Evolutionary conservation across 805 yeast genomes (phyloP).

Genomic region (Metschnikowia rubicola): DNA sequence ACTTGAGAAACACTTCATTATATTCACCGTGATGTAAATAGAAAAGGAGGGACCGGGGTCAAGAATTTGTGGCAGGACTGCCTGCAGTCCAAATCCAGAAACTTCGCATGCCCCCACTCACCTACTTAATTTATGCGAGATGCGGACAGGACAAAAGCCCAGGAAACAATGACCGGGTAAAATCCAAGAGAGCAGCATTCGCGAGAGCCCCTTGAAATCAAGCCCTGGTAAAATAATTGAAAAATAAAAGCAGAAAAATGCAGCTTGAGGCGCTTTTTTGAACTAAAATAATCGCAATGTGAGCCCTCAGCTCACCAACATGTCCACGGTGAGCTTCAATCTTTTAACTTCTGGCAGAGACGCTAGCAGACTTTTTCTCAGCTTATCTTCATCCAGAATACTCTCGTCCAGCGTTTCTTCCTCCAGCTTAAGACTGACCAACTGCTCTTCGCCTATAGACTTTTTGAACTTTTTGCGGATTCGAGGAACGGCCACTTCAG

Average conservation of each 20-base stretch:
- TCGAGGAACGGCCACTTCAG: conserved; percentile 41
- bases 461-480: conserved; percentile 37
- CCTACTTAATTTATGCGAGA: background rate
- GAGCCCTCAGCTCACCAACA: conserved; percentile 35
- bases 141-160: background rate
- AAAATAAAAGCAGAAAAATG: too few relatives aligned
- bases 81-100: background rate
- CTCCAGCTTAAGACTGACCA: conserved; percentile 10
- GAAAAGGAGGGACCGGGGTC: too few relatives aligned
- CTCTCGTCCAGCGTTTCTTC: background rate
- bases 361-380: conserved; percentile 5
- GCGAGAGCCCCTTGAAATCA: too few relatives aligned
- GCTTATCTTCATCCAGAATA: conserved; percentile 8
- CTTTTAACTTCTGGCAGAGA: conserved; percentile 28
- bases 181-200: too few relatives aligned
- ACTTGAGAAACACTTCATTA: too few relatives aligned
- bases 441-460: conserved; percentile 1
- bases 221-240: too few relatives aligned
- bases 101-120: background rate
- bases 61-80: background rate
- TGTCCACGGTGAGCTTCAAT: conserved; percentile 40
- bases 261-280: too few relatives aligned
- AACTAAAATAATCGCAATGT: background rate
- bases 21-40: too few relatives aligned
- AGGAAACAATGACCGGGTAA: background rate